Conservation (phyloP, 495 filamentous ascomycete genomes). For the Penicillium flavigenum region DNA sequence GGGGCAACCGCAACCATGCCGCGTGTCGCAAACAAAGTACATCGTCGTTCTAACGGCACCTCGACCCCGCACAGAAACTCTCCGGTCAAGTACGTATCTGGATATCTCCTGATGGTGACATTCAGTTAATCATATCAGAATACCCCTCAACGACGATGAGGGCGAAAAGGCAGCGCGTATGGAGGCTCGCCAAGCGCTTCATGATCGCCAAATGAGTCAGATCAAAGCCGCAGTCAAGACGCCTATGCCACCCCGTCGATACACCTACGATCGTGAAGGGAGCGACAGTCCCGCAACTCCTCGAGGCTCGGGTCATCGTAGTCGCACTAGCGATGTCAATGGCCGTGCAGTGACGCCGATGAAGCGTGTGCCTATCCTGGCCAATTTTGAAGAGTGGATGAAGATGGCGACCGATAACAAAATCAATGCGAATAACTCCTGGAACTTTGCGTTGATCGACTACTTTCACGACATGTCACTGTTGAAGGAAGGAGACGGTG, state of each 20-base stretch:
- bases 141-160: slow-evolving; percentile 94
- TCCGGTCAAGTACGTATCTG: slow-evolving; percentile 61
- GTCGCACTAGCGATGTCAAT: slow-evolving; percentile 61
- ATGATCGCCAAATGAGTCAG: slow-evolving; percentile 89
- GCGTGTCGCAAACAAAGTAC: slow-evolving; percentile 62
- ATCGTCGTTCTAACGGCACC: slow-evolving; percentile 50
- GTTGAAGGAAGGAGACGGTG: slow-evolving; percentile 90
- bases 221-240: slow-evolving; percentile 84
- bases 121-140: slow-evolving; percentile 42
- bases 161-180: slow-evolving; percentile 86
- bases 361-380: slow-evolving; percentile 92
- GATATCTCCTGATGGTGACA: slow-evolving; percentile 1
- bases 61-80: slow-evolving; percentile 63
- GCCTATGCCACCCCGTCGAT: slow-evolving; percentile 66
- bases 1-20: slow-evolving; percentile 59
- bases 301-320: slow-evolving; percentile 50
- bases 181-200: slow-evolving; percentile 81
- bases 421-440: slow-evolving; percentile 98
- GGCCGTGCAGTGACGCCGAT: slow-evolving; percentile 84
- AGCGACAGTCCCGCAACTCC: slow-evolving; percentile 67
- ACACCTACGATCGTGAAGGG: slow-evolving; percentile 61
- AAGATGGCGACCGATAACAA: slow-evolving; percentile 99
- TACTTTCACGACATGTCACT: slow-evolving; percentile 99
- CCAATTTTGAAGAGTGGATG: slow-evolving; percentile 99
- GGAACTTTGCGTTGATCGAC: slow-evolving; percentile 99